Conservation (phyloP, 179 eudicot genomes). For the Corrigiola litoralis region DNA sequence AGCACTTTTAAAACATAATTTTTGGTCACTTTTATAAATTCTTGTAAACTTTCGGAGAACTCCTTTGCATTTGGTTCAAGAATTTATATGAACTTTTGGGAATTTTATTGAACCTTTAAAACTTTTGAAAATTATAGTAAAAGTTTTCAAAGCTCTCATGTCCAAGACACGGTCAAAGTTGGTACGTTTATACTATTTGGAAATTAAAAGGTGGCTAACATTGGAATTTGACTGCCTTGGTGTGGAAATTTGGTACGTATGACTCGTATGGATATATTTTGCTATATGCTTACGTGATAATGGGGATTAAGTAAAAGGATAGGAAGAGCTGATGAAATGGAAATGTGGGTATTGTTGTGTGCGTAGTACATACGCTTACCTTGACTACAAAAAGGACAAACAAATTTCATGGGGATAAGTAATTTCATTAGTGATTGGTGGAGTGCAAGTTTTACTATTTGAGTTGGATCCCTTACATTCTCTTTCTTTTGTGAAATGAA, state of each 20-base stretch:
- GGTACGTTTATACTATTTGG: too few relatives aligned
- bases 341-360: not conserved
- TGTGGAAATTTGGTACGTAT: not conserved
- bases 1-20: too few relatives aligned
- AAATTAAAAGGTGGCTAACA: not conserved
- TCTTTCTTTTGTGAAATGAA: too few relatives aligned
- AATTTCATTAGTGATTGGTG: not conserved
- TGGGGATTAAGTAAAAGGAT: not conserved
- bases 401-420: not conserved
- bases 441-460: constrained; percentile 15
- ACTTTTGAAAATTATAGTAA: too few relatives aligned
- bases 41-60: too few relatives aligned
- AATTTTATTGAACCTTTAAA: too few relatives aligned
- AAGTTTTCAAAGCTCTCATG: too few relatives aligned
- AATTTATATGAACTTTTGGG: too few relatives aligned
- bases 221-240: not conserved
- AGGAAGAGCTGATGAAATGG: not conserved
- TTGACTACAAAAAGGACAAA: not conserved
- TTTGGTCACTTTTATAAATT: too few relatives aligned
- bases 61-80: too few relatives aligned
- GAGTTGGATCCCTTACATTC: not conserved
- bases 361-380: constrained; percentile 8
- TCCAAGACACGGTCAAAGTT: too few relatives aligned
- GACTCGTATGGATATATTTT: not conserved
- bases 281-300: not conserved